Conservation (phyloP, 345 rosid species). For the Ceriops decandra region DNA sequence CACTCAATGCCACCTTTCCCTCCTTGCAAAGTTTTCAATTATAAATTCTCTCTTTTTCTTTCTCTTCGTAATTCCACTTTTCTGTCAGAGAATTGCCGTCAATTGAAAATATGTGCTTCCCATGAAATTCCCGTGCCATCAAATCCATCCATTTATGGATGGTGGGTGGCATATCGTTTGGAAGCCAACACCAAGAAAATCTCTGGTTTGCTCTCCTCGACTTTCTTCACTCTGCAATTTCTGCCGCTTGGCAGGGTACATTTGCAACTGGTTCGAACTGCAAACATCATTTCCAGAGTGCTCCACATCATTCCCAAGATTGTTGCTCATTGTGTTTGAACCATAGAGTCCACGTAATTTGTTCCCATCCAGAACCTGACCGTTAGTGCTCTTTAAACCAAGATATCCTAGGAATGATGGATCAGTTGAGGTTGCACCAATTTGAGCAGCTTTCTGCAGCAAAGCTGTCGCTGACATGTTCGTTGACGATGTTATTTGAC, state of each 20-base stretch:
- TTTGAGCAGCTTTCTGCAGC: slow-evolving; percentile 88
- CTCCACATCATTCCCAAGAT: slow-evolving; percentile 22
- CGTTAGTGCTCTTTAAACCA: slow-evolving; percentile 35
- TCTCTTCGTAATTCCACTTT: slow-evolving; percentile 11
- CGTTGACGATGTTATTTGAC: slow-evolving; percentile 29
- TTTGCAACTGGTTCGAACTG: slow-evolving; percentile 35
- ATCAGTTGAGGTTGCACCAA: slow-evolving; percentile 63
- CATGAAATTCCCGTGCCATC: slow-evolving; percentile 12
- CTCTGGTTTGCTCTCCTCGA: slow-evolving; percentile 75
- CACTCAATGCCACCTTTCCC: slow-evolving; percentile 31
- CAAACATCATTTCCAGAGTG: neutral
- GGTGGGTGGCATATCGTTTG: slow-evolving; percentile 54
- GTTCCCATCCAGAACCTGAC: slow-evolving; percentile 40
- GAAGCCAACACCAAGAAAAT: slow-evolving; percentile 84
- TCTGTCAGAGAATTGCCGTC: slow-evolving; percentile 18
- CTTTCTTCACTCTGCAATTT: slow-evolving; percentile 34
- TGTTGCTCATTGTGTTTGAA: slow-evolving; percentile 22
- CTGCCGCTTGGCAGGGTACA: slow-evolving; percentile 57
- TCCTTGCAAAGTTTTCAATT: slow-evolving; percentile 32
- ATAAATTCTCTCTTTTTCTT: slow-evolving; percentile 10
- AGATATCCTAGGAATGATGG: slow-evolving; percentile 50
- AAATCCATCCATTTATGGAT: slow-evolving; percentile 71
- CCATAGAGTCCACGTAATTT: slow-evolving; percentile 49
- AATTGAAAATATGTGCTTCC: slow-evolving; percentile 8
- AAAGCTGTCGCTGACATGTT: slow-evolving; percentile 94